A percentile compares a stretch with the other conserved stretches of the same genome.
These are phyloP conservation scores for Plasmodium falciparum DNA, from an alignment of 169 alveolate species.

Conservation along the genomic window DNA sequence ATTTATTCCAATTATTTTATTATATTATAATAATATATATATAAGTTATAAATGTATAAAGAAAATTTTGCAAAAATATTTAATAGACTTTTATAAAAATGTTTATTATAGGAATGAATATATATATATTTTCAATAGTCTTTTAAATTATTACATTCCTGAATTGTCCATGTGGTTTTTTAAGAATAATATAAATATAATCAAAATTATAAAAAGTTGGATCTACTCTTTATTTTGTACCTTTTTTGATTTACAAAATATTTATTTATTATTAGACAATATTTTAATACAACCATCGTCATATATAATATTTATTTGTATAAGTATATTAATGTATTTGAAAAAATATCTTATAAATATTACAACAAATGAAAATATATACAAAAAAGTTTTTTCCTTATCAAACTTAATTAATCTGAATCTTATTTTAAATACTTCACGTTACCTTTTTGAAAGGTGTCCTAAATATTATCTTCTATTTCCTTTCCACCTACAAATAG, in stretches of 20 bases:
- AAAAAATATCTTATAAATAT: constrained; percentile 28
- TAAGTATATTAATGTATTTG: constrained; percentile 16
- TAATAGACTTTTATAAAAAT: constrained; percentile 32
- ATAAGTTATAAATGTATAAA: constrained; percentile 45
- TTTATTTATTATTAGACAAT: constrained; percentile 23
- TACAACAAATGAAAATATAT: not conserved
- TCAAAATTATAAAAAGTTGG: constrained; percentile 30
- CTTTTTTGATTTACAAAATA: constrained; percentile 45
- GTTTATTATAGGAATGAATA: constrained; percentile 11
- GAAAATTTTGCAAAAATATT: constrained; percentile 34
- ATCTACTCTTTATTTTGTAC: constrained; percentile 44
- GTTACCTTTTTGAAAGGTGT: constrained; percentile 10
- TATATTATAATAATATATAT: constrained; percentile 44
- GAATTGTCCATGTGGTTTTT: constrained; percentile 38
- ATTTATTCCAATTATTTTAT: constrained; percentile 24
- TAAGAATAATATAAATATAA: constrained; percentile 43
- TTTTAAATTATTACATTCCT: constrained; percentile 44
- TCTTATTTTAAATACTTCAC: constrained; percentile 23
- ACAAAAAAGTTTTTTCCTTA: constrained; percentile 17
- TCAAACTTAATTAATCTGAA: constrained; percentile 30
- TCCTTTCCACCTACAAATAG: not conserved
- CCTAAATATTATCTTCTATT: constrained; percentile 3
- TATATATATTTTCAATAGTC: constrained; percentile 34
- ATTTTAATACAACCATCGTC: constrained; percentile 37
- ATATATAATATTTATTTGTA: constrained; percentile 23